Evolutionary conservation across 1,284 basidiomycete species (phyloP).

Genomic region (Ustilago sp.): DNA sequence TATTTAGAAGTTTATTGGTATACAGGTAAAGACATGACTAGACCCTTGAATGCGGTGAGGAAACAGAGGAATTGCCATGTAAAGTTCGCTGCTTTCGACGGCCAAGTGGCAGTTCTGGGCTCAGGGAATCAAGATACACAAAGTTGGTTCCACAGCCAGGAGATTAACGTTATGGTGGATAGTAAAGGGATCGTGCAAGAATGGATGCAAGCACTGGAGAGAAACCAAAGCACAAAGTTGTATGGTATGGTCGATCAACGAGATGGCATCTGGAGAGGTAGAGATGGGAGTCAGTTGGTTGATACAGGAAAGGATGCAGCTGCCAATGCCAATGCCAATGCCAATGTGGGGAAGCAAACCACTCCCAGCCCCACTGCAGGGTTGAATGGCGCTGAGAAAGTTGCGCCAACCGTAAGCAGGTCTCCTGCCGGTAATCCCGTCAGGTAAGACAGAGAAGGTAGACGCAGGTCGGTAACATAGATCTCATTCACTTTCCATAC

Average conservation of each 20-base stretch:
- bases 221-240: conserved; percentile 79
- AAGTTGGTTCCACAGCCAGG: conserved; percentile 82
- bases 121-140: conserved; percentile 77
- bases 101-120: conserved; percentile 78
- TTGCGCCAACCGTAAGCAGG: neutral
- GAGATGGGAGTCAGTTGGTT: conserved; percentile 63
- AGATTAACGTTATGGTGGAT: conserved; percentile 82
- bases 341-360: neutral
- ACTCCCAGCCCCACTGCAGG: conserved; percentile 1
- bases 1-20: conserved; percentile 78
- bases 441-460: neutral
- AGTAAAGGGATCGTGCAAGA: conserved; percentile 75
- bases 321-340: conserved; percentile 13
- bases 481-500: neutral
- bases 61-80: conserved; percentile 79
- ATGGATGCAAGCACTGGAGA: conserved; percentile 76
- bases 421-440: neutral
- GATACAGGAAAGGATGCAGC: conserved; percentile 57
- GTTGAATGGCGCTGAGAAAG: neutral
- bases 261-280: conserved; percentile 79
- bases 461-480: neutral
- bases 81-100: conserved; percentile 81
- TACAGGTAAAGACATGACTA: conserved; percentile 77
- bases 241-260: conserved; percentile 76
- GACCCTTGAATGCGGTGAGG: conserved; percentile 78